Conservation (phyloP, 192 early-diverging fungal genomes). For the Entophlyctis helioformis region DNA sequence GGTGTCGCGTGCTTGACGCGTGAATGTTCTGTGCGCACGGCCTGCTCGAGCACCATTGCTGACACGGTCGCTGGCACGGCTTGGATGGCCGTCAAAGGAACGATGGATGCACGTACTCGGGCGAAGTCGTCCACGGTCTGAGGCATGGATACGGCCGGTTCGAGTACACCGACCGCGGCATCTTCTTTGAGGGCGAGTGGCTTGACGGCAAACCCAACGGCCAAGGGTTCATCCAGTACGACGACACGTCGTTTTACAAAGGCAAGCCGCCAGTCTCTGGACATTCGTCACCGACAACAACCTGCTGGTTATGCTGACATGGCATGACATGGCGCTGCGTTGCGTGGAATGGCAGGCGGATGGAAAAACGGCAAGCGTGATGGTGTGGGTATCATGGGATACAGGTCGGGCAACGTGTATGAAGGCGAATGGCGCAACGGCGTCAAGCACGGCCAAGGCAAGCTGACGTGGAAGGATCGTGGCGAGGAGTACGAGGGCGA, state of each 20-base stretch:
- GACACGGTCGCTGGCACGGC: background rate
- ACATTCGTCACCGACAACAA: background rate
- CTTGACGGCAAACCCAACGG: conserved; percentile 26
- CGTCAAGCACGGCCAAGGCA: conserved; percentile 31
- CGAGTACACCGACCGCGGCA: conserved; percentile 2
- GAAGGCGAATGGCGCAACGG: conserved; percentile 36
- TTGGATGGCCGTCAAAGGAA: conserved; percentile 20
- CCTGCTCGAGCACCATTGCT: too few relatives aligned
- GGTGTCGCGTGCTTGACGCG: background rate
- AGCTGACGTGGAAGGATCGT: conserved; percentile 32
- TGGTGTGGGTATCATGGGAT: conserved; percentile 35
- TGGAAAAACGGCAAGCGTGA: conserved; percentile 30
- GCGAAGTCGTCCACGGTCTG: conserved; percentile 28
- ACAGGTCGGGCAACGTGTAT: conserved; percentile 40
- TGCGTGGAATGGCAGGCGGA: conserved; percentile 13
- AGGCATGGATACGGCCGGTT: conserved; percentile 30
- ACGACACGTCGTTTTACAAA: background rate
- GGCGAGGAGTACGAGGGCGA: conserved; percentile 34
- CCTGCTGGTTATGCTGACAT: background rate
- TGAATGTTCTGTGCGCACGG: background rate
- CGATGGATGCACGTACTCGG: conserved; percentile 28
- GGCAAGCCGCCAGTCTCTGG: background rate
- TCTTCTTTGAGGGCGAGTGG: conserved; percentile 33
- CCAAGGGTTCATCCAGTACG: conserved; percentile 3
- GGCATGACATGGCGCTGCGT: background rate